Evolutionary conservation across 2,329 filamentous ascomycete species (phyloP).

Genomic region (Sclerotinia trifoliorum): DNA sequence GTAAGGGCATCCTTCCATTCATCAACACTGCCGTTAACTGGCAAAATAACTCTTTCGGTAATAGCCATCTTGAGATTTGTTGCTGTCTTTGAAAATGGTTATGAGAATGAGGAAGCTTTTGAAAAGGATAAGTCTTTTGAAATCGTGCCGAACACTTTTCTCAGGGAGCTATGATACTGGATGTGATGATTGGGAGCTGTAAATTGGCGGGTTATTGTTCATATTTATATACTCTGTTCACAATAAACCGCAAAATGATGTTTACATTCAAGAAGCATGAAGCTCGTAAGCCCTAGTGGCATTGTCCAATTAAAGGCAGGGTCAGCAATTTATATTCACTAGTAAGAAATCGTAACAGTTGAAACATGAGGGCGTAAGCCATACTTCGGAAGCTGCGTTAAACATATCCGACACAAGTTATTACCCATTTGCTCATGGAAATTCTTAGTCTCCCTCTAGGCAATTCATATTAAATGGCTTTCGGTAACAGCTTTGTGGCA

Average conservation of each 20-base stretch:
- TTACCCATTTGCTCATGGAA: not conserved
- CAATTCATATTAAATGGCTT: not conserved
- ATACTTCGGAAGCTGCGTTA: not conserved
- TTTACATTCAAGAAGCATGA: not conserved
- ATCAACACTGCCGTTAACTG: slow-evolving; percentile 34
- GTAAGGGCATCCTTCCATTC: slow-evolving; percentile 38
- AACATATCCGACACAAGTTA: not conserved
- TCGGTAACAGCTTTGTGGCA: not conserved
- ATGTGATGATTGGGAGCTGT: not conserved
- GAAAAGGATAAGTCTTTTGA: not conserved
- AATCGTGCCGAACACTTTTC: not conserved
- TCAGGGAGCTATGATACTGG: not conserved
- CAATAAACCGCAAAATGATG: not conserved
- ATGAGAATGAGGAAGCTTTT: not conserved
- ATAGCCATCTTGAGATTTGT: slow-evolving; percentile 28
- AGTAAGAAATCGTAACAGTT: not conserved
- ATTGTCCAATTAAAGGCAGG: not conserved
- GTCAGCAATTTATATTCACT: not conserved
- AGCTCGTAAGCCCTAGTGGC: not conserved
- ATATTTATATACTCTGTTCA: not conserved
- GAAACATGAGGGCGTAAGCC: not conserved
- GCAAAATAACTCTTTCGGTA: slow-evolving; percentile 32
- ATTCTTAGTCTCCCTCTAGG: not conserved
- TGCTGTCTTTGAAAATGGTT: not conserved
- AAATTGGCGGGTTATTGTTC: no score